Base-by-base conservation (phyloP, 352 stramenopile genomes). In the Phytophthora agathidicida region DNA sequence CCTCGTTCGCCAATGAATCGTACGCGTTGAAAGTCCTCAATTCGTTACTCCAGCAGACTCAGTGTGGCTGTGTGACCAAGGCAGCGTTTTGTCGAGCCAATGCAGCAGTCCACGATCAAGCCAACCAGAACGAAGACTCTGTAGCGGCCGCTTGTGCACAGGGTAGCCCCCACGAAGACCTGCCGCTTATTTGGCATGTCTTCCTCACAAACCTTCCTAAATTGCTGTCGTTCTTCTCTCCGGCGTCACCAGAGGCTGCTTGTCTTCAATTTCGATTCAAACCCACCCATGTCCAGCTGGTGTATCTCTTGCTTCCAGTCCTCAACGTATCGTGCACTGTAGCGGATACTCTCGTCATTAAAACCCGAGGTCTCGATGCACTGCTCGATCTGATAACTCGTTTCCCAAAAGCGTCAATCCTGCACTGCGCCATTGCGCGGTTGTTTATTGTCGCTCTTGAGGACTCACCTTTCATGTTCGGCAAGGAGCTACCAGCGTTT, bases 361-460 rank as follows among this genome's bases (percentile, higher is more conserved):
- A 54, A 0, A 42, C 69, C 13, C 52, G 70, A 47, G 75, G 68
- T 2, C 76, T 90, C 20, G 71, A 84, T 36, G 33, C 52, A 11
- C 57, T 86, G 5, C 85, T 98, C 14, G 91, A 98, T 61, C 75
- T 98, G 30, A 89, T 98, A 58, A 63, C 96, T 19, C 79, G 93
- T 5, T 98, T 95, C 67, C 65, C 98, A 0, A 83, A 94, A 27
- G 89, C 98, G 52, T 91, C 66, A 50, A 96, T 79, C 58, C 58
- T 89, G 31, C 81, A 77, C 36, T 89, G 75, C 35, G 75, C 79
- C 16, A 85, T 89, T 31, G 72, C 73, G 2, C 66, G 83, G 6
- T 61, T 93, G 19, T 93, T 83, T 45, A 91, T 93, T 53, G 80
- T 89, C 24, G 80, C 70, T n/a, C 73, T 93, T 6, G 83, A 93